Base-by-base conservation (phyloP, 192 early-diverging fungal species). In the Coemansia erecta region DNA sequence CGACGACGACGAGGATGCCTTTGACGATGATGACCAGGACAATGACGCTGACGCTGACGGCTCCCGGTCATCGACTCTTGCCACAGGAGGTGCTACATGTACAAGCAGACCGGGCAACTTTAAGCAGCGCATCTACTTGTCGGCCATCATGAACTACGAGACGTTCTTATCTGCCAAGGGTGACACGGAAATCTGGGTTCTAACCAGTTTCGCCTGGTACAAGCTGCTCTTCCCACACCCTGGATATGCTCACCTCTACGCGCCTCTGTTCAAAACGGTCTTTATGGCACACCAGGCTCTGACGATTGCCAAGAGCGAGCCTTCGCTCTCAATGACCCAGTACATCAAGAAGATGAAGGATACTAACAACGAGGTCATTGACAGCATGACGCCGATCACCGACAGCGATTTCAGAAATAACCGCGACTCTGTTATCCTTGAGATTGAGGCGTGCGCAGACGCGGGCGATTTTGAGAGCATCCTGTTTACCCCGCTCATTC, bases 201-300 rank as follows among this genome's bases (percentile, higher is more conserved):
- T 68, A n/a, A 81, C 78, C 12, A 61, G 60, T 12, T 81, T 81
- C 61, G 78, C 64, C 7, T 81, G 67, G 68, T 81, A 81, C 53
- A 81, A 75, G 53, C 62, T 81, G 51, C 58, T 72, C 15, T 70
- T 48, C 28, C 78, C 78, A 8, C 61, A 67, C 9, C 53, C 67
- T 31, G 58, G 43, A 3, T 81, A 75, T 51, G 65, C 58, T 21
- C 5, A 67, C 6, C 24, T 56, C 2, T 81, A 75, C 42, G 28
- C 61, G 21, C 53, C 62, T 1, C 44, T 81, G 12, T 74, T 63
- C 58, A 70, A 74, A 50, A 64, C 64, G 19, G 52, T 75, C 15
- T 70, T 64, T 22, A 71, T 81, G 53, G 70, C 78, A 9, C 72
- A 74, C 56, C 64, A 71, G 33, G 68, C 68, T 11, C 53, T 81